Evolutionary conservation across 139 green algal species (phyloP).

Genomic region (Parachlorella kessleri): DNA sequence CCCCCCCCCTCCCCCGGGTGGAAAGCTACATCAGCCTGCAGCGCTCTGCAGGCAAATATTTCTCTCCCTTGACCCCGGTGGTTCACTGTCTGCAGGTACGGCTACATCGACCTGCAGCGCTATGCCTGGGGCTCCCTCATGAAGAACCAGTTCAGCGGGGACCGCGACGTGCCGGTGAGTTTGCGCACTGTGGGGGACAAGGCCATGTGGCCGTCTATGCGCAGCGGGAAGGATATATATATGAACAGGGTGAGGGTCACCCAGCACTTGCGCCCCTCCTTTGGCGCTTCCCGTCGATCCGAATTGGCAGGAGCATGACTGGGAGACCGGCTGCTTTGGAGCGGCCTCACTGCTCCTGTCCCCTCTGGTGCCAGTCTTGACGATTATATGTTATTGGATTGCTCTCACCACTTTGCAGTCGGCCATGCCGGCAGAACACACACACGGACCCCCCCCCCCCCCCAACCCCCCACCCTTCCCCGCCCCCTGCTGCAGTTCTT

Average conservation of each 20-base stretch:
- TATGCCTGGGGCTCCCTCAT: slow-evolving; percentile 38
- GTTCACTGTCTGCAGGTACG: slow-evolving; percentile 13
- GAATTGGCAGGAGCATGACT: too few species aligned
- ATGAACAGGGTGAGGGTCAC: too few species aligned
- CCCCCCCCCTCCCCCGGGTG: neutral
- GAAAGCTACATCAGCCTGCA: too few species aligned
- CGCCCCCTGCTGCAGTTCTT: slow-evolving; percentile 59
- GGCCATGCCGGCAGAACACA: neutral
- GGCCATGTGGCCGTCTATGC: too few species aligned
- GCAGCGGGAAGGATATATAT: too few species aligned
- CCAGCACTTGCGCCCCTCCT: neutral
- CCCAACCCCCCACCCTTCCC: neutral
- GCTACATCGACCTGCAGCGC: slow-evolving; percentile 41
- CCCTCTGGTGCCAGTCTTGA: too few species aligned
- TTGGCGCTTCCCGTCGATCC: neutral
- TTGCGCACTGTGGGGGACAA: too few species aligned
- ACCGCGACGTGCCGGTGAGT: slow-evolving; percentile 1
- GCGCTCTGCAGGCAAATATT: too few species aligned
- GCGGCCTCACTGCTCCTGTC: too few species aligned
- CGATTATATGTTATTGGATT: too few species aligned
- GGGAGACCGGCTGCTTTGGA: too few species aligned
- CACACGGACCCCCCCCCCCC: neutral
- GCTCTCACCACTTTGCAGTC: too few species aligned
- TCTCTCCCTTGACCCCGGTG: neutral
- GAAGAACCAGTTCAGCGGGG: slow-evolving; percentile 61